phyloP scores from a whole-genome alignment of 352 stramenopile genomes.

The Halophytophthora polymorphica region DNA sequence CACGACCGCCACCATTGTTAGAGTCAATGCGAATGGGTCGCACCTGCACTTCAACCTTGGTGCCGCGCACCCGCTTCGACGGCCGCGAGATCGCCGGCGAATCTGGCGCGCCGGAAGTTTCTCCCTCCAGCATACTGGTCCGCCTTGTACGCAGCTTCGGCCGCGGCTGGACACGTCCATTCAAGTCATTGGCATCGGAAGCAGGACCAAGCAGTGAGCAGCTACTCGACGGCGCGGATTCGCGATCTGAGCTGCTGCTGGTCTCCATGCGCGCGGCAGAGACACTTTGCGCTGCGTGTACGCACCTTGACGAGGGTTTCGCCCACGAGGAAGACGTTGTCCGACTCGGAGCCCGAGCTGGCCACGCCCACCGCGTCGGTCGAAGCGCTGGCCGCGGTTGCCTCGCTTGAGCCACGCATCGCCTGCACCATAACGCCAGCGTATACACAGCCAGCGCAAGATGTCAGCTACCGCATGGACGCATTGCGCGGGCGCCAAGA shows the following conservation, averaged over 20 bases:
- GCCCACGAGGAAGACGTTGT: conserved; percentile 18
- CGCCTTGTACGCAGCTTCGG: conserved; percentile 44
- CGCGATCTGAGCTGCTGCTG: too few relatives aligned
- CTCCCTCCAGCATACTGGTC: conserved; percentile 6
- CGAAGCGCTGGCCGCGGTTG: neutral
- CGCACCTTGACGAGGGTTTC: conserved; percentile 11
- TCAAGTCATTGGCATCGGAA: neutral
- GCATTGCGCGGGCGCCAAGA: too few relatives aligned
- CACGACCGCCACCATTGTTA: too few relatives aligned
- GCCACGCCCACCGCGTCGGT: conserved; percentile 15
- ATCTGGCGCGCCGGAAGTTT: conserved; percentile 7
- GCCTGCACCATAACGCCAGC: conserved; percentile 3
- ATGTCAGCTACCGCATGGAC: too few relatives aligned
- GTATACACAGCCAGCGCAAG: too few relatives aligned
- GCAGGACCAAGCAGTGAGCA: neutral
- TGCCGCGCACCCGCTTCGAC: conserved; percentile 22
- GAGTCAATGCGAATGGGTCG: neutral
- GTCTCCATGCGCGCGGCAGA: too few relatives aligned
- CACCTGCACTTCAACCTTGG: conserved; percentile 4
- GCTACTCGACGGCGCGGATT: too few relatives aligned
- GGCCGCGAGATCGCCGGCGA: conserved; percentile 17
- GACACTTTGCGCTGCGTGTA: neutral
- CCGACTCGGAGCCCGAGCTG: conserved; percentile 24
- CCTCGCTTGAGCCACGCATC: conserved; percentile 1
- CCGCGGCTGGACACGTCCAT: conserved; percentile 5